Evolutionary conservation across 169 alveolate species (phyloP).

Genomic region (Cryptosporidium parvum): DNA sequence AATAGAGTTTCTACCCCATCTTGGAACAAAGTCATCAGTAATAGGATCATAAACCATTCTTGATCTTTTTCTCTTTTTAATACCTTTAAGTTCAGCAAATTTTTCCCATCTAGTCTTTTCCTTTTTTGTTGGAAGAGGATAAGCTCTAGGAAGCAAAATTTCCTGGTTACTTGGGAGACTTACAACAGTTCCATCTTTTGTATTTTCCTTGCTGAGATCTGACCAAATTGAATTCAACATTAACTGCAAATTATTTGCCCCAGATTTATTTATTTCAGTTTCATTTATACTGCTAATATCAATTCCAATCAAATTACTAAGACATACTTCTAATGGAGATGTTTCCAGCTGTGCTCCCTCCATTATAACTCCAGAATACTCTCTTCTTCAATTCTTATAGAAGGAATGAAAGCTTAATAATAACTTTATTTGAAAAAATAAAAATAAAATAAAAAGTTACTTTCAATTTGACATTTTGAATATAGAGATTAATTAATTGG

Average conservation of each 20-base stretch:
- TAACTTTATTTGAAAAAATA: neutral
- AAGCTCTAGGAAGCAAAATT: slow-evolving; percentile 66
- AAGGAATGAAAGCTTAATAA: neutral
- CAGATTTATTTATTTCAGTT: slow-evolving; percentile 21
- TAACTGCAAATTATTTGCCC: slow-evolving; percentile 56
- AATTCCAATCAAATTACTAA: slow-evolving; percentile 44
- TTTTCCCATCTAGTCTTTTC: slow-evolving; percentile 88
- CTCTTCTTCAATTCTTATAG: neutral
- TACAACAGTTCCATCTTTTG: slow-evolving; percentile 61
- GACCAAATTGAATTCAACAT: slow-evolving; percentile 43
- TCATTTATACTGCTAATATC: slow-evolving; percentile 31
- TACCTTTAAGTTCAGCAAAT: slow-evolving; percentile 84
- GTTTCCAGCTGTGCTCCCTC: slow-evolving; percentile 9
- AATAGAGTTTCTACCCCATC: slow-evolving; percentile 85
- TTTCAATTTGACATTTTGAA: slow-evolving; percentile 17
- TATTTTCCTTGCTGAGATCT: slow-evolving; percentile 27
- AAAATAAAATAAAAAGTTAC: neutral
- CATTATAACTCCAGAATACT: neutral
- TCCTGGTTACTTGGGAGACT: slow-evolving; percentile 39
- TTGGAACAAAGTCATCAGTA: slow-evolving; percentile 85
- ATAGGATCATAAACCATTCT: slow-evolving; percentile 85
- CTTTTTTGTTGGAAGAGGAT: slow-evolving; percentile 52
- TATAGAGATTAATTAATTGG: neutral
- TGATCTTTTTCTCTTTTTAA: slow-evolving; percentile 83
- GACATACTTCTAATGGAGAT: slow-evolving; percentile 49